These are phyloP conservation scores for Colletotrichum euphorbiae DNA, from an alignment of 2,329 filamentous ascomycete species.

Conservation along the genomic window DNA sequence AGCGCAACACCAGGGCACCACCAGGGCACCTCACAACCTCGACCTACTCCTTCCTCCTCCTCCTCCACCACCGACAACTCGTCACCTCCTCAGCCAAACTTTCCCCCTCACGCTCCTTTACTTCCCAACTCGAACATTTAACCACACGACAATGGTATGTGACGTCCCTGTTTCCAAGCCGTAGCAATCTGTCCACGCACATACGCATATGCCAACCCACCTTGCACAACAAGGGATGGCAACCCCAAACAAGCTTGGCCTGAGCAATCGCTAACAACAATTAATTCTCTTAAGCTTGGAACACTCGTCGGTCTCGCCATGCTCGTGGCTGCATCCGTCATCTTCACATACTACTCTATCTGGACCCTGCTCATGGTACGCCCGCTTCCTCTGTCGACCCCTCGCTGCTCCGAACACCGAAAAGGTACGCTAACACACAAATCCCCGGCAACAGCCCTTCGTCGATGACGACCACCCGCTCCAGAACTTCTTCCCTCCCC, in stretches of 20 bases:
- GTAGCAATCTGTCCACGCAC: background rate
- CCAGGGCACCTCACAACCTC: background rate
- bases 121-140: background rate
- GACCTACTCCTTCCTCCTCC: conserved; percentile 8
- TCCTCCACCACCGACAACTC: conserved; percentile 1
- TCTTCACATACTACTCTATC: conserved; percentile 90
- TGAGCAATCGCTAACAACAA: conserved; percentile 19
- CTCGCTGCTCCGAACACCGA: background rate
- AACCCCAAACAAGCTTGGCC: background rate
- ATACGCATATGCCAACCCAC: background rate
- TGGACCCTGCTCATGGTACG: conserved; percentile 97
- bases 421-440: conserved; percentile 33
- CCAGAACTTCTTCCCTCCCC: conserved; percentile 94
- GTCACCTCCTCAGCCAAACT: background rate
- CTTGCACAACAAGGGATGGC: conserved; percentile 27
- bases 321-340: conserved; percentile 73
- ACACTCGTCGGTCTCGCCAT: conserved; percentile 79
- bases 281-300: conserved; percentile 77
- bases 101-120: conserved; percentile 35
- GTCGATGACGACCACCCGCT: conserved; percentile 95
- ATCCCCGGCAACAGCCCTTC: conserved; percentile 76
- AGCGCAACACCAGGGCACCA: background rate
- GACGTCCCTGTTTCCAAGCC: conserved; percentile 3
- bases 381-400: conserved; percentile 30
- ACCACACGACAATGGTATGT: conserved; percentile 47